phyloP scores from a whole-genome alignment of 176 grass and related monocot species.

The Dactylis glomerata region DNA sequence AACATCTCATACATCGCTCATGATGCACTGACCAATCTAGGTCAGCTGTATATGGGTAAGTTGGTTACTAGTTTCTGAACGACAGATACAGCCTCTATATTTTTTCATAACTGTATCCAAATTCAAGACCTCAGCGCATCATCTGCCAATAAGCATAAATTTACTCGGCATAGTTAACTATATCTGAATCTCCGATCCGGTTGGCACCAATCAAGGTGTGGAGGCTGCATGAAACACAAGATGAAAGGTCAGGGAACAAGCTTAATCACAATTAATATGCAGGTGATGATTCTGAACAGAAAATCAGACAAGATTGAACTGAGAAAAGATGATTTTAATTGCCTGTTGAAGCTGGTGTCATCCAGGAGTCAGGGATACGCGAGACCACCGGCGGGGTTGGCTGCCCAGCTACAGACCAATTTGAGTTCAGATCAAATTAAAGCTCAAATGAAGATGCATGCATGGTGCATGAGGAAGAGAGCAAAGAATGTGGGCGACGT shows the following conservation, averaged over 20 bases:
- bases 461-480: background rate
- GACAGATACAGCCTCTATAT: background rate
- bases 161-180: background rate
- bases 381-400: constrained; percentile 19
- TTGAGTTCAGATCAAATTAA: background rate
- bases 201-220: background rate
- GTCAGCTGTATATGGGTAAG: background rate
- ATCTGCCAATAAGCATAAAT: background rate
- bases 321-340: background rate
- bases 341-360: constrained; percentile 24
- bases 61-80: constrained; percentile 16
- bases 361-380: constrained; percentile 35
- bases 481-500: background rate
- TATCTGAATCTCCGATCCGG: background rate
- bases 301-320: background rate
- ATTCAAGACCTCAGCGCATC: background rate
- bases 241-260: background rate
- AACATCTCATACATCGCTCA: background rate
- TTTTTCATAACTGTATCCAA: background rate
- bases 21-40: constrained; percentile 9
- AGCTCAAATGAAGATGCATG: background rate
- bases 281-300: background rate
- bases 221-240: constrained; percentile 8
- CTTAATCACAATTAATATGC: background rate
- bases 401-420: constrained; percentile 9